Base-by-base conservation (phyloP, 2,329 filamentous ascomycete genomes). In the Aureobasidium uvarum region DNA sequence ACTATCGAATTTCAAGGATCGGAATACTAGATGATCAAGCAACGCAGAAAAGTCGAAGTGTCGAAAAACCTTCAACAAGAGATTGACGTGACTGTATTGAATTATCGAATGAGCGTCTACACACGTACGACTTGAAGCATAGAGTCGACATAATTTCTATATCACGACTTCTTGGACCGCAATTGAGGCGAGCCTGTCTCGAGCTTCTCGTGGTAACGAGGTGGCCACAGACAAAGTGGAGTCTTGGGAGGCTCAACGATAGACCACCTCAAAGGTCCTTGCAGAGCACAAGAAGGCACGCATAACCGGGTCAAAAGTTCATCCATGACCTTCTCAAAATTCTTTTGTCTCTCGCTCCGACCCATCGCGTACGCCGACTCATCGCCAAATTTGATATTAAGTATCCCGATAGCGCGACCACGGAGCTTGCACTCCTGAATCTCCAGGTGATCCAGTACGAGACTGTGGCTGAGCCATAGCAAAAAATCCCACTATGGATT, bases 1-100 rank as follows among this genome's bases (percentile, higher is more conserved):
- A 58, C 54, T 58, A 58, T 58, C 23, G 54, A 16, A n/a, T 20
- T 8, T 13, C 18, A 33, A 14, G 25, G 39, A 58, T 58, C 54
- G 25, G 8, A 7, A 41, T 28, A 18, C 14, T 14, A 55, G 36
- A 25, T 20, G 11, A 39, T 55, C 13, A 25, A 13, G 18, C 18
- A 39, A 55, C 33, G 33, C n/a, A 55, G 51, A 38, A 54, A 16
- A 38, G 31, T 36, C 33, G 51, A 55, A 39, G 33, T 39, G 43
- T 11, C 23, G 45, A 23, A 25, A 23, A 48, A 43, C 7, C 11
- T 13, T 36, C 33, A 36, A 41, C 14, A 43, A 43, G n/a, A 14
- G 18, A 43, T 20, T 43, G 41, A 43, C 41, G n/a, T 43, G 41
- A 20, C 7, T 43, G n/a, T n/a, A 43, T n/a, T 8, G 10, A 10